Evolutionary conservation across 2,329 filamentous ascomycete genomes (phyloP).

Genomic region (Nothophaeocryptopus gaeumannii): DNA sequence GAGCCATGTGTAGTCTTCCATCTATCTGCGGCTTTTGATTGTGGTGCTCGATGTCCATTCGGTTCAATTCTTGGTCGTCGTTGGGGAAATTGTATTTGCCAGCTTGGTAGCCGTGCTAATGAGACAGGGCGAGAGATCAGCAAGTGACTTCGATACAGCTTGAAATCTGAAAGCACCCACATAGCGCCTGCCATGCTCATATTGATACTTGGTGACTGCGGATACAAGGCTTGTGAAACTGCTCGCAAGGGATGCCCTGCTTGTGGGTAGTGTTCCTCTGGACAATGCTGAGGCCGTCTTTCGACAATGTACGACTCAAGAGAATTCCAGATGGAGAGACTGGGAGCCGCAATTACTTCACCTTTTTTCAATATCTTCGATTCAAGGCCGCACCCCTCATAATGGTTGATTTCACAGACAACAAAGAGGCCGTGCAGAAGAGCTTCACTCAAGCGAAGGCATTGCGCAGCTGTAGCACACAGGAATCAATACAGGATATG

Average conservation of each 20-base stretch:
- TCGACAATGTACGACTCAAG: constrained; percentile 33
- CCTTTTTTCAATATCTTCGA: constrained; percentile 34
- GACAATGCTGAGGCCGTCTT: constrained; percentile 36
- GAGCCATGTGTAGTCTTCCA: constrained; percentile 42
- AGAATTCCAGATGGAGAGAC: constrained; percentile 46
- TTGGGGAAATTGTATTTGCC: constrained; percentile 35
- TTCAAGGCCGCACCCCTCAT: constrained; percentile 30
- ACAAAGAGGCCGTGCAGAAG: constrained; percentile 23
- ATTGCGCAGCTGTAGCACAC: constrained; percentile 17
- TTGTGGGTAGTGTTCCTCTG: constrained; percentile 41
- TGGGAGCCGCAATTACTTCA: constrained; percentile 35
- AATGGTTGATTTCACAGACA: constrained; percentile 22
- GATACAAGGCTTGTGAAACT: constrained; percentile 20
- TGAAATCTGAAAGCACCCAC: too few relatives aligned
- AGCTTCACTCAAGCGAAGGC: constrained; percentile 23
- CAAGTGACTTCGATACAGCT: too few relatives aligned
- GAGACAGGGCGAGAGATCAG: too few relatives aligned
- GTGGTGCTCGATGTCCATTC: constrained; percentile 33
- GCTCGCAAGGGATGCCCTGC: constrained; percentile 27
- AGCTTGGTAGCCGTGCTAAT: constrained; percentile 32
- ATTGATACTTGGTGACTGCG: constrained; percentile 14
- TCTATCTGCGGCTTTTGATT: constrained; percentile 32
- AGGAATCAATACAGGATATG: constrained; percentile 33
- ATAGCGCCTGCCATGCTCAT: constrained; percentile 20
- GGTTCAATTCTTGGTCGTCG: constrained; percentile 32